Evolutionary conservation across 2,329 filamentous ascomycete species (phyloP).

Genomic region (Penicillium sp.): DNA sequence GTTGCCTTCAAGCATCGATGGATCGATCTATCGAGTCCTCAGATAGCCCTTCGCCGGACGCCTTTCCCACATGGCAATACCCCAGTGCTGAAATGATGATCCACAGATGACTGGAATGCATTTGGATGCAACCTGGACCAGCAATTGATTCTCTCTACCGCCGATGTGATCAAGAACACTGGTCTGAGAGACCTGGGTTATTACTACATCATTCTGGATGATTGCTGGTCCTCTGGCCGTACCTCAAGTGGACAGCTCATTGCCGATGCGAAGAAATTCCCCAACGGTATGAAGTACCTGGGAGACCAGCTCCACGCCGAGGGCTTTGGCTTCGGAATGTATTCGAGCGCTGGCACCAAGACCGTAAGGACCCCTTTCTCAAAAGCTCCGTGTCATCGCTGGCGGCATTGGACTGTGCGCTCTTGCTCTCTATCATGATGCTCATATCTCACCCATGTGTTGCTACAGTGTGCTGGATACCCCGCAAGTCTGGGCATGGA

Average conservation of each 20-base stretch:
- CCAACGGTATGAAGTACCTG: not conserved
- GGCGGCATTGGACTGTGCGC: too few species aligned
- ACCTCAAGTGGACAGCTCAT: not conserved
- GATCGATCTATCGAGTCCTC: not conserved
- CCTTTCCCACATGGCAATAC: too few species aligned
- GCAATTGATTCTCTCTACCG: not conserved
- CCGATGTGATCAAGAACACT: not conserved
- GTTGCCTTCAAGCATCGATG: not conserved
- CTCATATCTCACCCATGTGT: not conserved
- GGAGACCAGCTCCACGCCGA: not conserved
- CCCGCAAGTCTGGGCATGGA: slow-evolving; percentile 40
- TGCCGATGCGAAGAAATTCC: not conserved
- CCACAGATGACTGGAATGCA: not conserved
- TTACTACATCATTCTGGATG: not conserved
- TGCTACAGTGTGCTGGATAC: not conserved
- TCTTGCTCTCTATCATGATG: too few species aligned
- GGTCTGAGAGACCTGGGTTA: not conserved
- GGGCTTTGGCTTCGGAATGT: not conserved
- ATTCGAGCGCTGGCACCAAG: not conserved
- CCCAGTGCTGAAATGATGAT: not conserved
- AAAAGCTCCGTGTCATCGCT: not conserved
- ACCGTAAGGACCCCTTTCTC: not conserved
- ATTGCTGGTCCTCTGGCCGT: not conserved
- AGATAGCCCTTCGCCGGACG: not conserved
- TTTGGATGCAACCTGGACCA: not conserved